These are phyloP conservation scores for Boletus edulis DNA, from an alignment of 768 basidiomycete species.

Conservation along the genomic window DNA sequence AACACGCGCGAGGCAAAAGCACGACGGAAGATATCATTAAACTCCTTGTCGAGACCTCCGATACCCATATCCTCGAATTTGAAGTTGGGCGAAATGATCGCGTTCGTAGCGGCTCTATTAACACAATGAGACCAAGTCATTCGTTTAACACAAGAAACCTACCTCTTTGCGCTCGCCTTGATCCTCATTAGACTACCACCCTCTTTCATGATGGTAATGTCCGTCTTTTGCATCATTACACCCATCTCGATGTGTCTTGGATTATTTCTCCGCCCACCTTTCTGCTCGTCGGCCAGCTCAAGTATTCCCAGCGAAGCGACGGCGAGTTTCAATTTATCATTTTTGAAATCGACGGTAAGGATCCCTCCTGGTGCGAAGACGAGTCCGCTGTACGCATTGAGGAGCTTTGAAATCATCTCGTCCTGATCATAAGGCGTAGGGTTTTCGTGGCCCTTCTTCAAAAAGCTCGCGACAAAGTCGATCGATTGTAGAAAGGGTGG, in stretches of 20 bases:
- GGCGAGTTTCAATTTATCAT: conserved; percentile 71
- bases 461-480: conserved; percentile 77
- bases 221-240: conserved; percentile 88
- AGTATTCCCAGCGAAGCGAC: conserved; percentile 59
- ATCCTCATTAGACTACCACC: conserved; percentile 79
- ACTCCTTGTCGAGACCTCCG: conserved; percentile 94
- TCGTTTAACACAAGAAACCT: conserved; percentile 14
- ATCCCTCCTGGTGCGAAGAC: conserved; percentile 68
- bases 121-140: background rate
- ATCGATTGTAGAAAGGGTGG: conserved; percentile 72
- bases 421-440: conserved; percentile 81
- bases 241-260: conserved; percentile 48
- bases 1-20: conserved; percentile 99
- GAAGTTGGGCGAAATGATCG: conserved; percentile 96
- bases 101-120: conserved; percentile 81
- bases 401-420: conserved; percentile 74
- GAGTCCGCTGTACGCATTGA: conserved; percentile 70
- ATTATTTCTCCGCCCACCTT: conserved; percentile 37
- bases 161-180: conserved; percentile 92
- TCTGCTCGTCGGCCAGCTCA: conserved; percentile 63
- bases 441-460: conserved; percentile 50
- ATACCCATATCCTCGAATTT: conserved; percentile 99
- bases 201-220: conserved; percentile 85
- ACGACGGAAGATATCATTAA: conserved; percentile 94
- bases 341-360: conserved; percentile 85